Evolutionary conservation across 306 rosid genomes (phyloP).

Genomic region (Inga leiocalycina): DNA sequence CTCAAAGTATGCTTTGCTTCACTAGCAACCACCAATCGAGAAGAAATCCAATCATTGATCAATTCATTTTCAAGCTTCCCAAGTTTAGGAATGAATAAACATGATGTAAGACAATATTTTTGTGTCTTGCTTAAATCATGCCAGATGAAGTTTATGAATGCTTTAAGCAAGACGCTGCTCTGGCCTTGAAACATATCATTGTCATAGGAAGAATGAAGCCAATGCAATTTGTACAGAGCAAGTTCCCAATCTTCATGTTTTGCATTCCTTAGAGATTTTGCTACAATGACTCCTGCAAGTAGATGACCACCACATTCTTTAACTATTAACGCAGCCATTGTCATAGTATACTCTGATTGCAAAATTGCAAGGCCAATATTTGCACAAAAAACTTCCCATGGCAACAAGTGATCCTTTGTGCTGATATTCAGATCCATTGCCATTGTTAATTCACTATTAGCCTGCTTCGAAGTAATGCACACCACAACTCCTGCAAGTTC

Average conservation of each 20-base stretch:
- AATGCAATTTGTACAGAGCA: background rate
- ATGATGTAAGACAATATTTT: background rate
- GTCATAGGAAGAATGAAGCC: background rate
- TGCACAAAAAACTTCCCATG: slow-evolving; percentile 12
- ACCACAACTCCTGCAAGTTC: background rate
- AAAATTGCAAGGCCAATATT: background rate
- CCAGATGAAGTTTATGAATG: slow-evolving; percentile 16
- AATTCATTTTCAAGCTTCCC: background rate
- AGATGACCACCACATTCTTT: slow-evolving; percentile 23
- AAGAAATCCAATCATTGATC: slow-evolving; percentile 2
- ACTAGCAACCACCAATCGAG: background rate
- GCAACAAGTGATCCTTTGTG: slow-evolving; percentile 2
- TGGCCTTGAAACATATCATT: background rate
- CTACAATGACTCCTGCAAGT: slow-evolving; percentile 5
- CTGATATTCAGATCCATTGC: slow-evolving; percentile 12
- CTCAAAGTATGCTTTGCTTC: background rate
- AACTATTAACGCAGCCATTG: background rate
- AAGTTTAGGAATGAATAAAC: background rate
- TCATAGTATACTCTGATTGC: background rate
- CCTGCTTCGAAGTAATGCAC: background rate
- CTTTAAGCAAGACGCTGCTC: background rate
- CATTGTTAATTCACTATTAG: background rate
- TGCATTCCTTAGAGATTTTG: background rate
- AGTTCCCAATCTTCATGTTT: background rate
- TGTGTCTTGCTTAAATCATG: background rate